Base-by-base conservation (phyloP, 352 stramenopile genomes). In the Plasmopara viticola region DNA sequence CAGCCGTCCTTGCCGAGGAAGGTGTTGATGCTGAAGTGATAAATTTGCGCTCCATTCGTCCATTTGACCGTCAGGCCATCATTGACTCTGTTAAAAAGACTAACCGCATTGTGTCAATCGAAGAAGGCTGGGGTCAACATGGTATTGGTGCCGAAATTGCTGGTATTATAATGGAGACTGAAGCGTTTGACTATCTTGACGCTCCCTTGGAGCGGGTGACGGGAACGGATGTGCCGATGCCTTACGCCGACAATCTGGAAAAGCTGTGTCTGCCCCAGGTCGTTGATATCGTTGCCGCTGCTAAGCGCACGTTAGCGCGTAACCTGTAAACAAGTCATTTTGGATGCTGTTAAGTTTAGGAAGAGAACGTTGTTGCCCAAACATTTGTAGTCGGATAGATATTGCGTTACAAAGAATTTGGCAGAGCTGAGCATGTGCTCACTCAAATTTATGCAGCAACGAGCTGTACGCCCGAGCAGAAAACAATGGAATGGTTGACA, bases 161-260 rank as follows among this genome's bases (percentile, higher is more conserved):
- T 48, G 95, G 92, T n/a, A 87, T 98, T 41, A 74, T 99, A 65
- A 98, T 98, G 86, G 96, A 99, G 80, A 95, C 95, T 45, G 94
- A 98, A 28, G 93, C 89, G 28, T 99, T 99, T 62, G 97, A 99
- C 79, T 99, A 98, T 78, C 78, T 99, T 62, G 97, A 99, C 77
- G 96, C 97, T 17, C 97, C 97, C 6, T 70, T 98, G 44, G 93
- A 99, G 72, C 86, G 97, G 54, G 91, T 99, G 53, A 98, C 95
- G 25, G 90, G 95, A 64, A 97, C 96, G 31, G 97, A 99, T 72
- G 94, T 99, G 53, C 97, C 97, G 31, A 99, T 99, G 96, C 93
- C 97, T 39, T 99, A 99, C 81, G 90, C 96, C 14, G 87, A 88
- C 15, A 98, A 97, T 72, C 78, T 99, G 57, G 96, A 99, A 75